Evolutionary conservation across 31 red algal species (phyloP).

Genomic region (Asparagopsis taxiformis): DNA sequence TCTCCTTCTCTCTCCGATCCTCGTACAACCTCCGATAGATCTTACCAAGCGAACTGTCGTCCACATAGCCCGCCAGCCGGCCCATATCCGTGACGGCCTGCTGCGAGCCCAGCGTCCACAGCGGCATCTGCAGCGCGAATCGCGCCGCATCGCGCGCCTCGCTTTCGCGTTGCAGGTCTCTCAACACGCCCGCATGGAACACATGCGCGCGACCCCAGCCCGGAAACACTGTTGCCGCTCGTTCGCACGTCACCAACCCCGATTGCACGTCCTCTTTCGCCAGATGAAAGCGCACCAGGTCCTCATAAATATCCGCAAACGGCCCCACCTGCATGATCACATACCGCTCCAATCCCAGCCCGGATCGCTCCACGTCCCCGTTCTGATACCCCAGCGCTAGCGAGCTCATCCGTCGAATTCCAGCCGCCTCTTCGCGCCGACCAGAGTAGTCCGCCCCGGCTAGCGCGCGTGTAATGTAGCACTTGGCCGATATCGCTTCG

Average conservation of each 20-base stretch:
- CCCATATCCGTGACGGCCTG: conserved; percentile 38
- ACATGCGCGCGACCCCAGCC: conserved; percentile 79
- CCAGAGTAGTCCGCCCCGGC: conserved; percentile 59
- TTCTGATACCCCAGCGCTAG: conserved; percentile 59
- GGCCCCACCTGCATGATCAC: conserved; percentile 67
- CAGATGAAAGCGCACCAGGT: conserved; percentile 60
- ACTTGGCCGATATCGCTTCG: conserved; percentile 29
- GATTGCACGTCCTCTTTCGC: conserved; percentile 60
- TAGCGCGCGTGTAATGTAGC: conserved; percentile 60
- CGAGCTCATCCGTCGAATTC: conserved; percentile 23
- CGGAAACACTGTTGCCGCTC: conserved; percentile 62
- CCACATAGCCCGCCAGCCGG: conserved; percentile 70
- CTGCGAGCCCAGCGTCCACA: conserved; percentile 73
- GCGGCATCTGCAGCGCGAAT: conserved; percentile 76
- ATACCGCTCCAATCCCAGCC: conserved; percentile 79
- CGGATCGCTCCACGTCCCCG: conserved; percentile 58
- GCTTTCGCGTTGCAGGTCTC: conserved; percentile 42
- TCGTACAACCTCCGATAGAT: conserved; percentile 84
- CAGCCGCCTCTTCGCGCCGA: conserved; percentile 1
- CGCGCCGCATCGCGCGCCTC: conserved; percentile 90
- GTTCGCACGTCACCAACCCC: conserved; percentile 80
- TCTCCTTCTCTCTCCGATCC: conserved; percentile 79
- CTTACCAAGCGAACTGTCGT: conserved; percentile 40
- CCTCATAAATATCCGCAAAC: conserved; percentile 84
- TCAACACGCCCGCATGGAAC: conserved; percentile 74